These are phyloP conservation scores for Cyclotella choctawhatcheeana DNA, from an alignment of 108 stramenopile species.

Conservation along the genomic window DNA sequence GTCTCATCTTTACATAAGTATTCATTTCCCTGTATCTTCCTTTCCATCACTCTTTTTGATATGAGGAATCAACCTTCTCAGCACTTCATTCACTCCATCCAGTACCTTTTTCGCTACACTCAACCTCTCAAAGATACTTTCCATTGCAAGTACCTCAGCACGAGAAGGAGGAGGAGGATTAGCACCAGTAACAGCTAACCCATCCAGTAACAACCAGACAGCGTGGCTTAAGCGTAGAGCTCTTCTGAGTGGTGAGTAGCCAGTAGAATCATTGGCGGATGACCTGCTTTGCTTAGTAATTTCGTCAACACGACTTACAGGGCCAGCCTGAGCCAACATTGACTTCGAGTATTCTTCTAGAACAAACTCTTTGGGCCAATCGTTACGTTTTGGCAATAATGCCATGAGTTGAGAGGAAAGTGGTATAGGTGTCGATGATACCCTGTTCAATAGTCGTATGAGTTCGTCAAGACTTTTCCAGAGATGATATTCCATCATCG, in stretches of 20 bases:
- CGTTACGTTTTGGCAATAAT: conserved; percentile 34
- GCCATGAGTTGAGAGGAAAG: conserved; percentile 44
- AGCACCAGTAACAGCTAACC: conserved; percentile 20
- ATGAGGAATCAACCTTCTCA: conserved; percentile 35
- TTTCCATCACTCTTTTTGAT: conserved; percentile 7
- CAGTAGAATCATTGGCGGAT: background rate
- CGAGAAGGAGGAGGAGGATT: conserved; percentile 24
- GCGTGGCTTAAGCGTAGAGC: conserved; percentile 29
- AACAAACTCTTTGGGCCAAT: conserved; percentile 43
- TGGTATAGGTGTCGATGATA: conserved; percentile 20
- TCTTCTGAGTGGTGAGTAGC: conserved; percentile 36
- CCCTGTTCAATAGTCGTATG: conserved; percentile 37
- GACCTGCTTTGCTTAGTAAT: background rate
- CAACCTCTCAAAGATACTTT: conserved; percentile 27
- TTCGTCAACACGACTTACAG: conserved; percentile 33
- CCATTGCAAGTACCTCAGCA: conserved; percentile 28
- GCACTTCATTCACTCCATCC: conserved; percentile 35
- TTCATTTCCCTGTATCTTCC: background rate
- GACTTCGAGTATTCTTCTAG: conserved; percentile 37
- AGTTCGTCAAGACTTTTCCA: conserved; percentile 40
- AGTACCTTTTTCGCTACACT: conserved; percentile 26
- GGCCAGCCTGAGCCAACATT: conserved; percentile 12
- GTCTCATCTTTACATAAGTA: background rate
- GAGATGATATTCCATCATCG: conserved; percentile 39
- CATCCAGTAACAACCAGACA: conserved; percentile 40